A percentile compares a stretch with the other conserved stretches of the same genome.
phyloP scores from a whole-genome alignment of 2,329 filamentous ascomycete species.

The Juglanconis oblonga region DNA sequence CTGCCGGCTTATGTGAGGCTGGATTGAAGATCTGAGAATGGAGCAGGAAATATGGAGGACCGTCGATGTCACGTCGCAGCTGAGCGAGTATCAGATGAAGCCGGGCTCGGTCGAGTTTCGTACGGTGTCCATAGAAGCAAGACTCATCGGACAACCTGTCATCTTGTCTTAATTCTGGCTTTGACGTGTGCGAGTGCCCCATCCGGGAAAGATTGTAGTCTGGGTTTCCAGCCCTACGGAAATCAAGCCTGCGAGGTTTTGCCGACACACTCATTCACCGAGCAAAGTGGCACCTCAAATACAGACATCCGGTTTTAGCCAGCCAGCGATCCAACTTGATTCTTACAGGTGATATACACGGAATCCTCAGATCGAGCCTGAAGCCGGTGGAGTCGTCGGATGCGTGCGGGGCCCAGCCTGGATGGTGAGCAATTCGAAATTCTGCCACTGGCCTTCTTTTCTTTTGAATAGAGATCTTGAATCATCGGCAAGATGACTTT shows the following conservation, averaged over 20 bases:
- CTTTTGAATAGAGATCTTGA: constrained; percentile 1
- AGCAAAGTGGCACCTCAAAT: not conserved
- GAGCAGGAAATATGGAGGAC: not conserved
- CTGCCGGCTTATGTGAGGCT: not conserved
- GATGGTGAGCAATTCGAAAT: not conserved
- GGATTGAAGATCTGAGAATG: not conserved
- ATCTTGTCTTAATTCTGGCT: constrained; percentile 8
- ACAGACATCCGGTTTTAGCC: not conserved
- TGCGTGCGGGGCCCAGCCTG: too few relatives aligned
- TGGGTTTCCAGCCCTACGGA: not conserved
- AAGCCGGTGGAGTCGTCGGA: not conserved
- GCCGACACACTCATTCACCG: not conserved
- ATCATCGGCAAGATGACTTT: not conserved
- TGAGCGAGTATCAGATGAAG: not conserved
- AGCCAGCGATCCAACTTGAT: not conserved
- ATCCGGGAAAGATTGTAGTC: not conserved
- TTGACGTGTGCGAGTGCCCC: not conserved
- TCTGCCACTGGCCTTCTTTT: not conserved
- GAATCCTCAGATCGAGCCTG: not conserved
- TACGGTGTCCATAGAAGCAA: not conserved
- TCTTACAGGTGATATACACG: not conserved
- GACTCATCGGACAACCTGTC: constrained; percentile 11
- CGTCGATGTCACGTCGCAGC: not conserved
- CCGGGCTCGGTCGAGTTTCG: not conserved
- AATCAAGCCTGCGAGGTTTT: not conserved